These are phyloP conservation scores for Ophiostoma angusticollis DNA, from an alignment of 2,329 filamentous ascomycete species.

Conservation along the genomic window DNA sequence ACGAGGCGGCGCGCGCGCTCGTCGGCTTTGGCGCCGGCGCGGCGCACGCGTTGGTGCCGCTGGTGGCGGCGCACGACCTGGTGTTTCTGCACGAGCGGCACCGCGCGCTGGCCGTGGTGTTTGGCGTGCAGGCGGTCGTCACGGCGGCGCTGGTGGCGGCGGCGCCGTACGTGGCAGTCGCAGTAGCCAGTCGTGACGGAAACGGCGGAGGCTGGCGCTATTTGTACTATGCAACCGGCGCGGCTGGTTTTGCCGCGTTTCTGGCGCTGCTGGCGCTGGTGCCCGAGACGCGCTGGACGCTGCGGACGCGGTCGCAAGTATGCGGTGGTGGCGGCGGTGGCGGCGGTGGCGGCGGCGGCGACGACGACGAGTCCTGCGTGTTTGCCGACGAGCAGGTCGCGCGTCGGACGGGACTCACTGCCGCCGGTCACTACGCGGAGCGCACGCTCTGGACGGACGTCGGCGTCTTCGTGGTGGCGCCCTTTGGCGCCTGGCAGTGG, in stretches of 20 bases:
- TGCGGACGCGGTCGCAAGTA: conserved; percentile 19
- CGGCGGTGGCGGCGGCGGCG: background rate
- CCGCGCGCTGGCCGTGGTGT: conserved; percentile 21
- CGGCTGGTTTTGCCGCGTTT: conserved; percentile 22
- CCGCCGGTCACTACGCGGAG: conserved; percentile 16
- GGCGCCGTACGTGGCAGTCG: conserved; percentile 20
- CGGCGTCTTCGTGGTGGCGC: conserved; percentile 14
- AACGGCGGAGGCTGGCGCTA: conserved; percentile 24
- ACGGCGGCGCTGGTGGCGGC: conserved; percentile 20
- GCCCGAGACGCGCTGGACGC: conserved; percentile 23
- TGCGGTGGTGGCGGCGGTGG: background rate
- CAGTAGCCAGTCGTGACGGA: too few relatives aligned
- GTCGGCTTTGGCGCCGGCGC: conserved; percentile 25
- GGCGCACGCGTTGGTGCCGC: conserved; percentile 24
- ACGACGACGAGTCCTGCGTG: conserved; percentile 6
- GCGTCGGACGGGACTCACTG: too few relatives aligned
- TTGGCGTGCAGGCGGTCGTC: conserved; percentile 19
- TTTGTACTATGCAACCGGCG: conserved; percentile 24
- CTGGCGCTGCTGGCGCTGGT: conserved; percentile 21
- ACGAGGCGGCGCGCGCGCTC: conserved; percentile 22
- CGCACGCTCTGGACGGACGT: conserved; percentile 22
- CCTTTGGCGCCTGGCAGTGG: conserved; percentile 17
- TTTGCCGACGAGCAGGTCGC: conserved; percentile 18
- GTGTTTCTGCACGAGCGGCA: conserved; percentile 27
- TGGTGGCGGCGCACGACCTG: conserved; percentile 26